A percentile compares a stretch with the other conserved stretches of the same genome.
These are phyloP conservation scores for Setaria italica DNA, from an alignment of 202 grass and related monocot genomes.

Conservation along the genomic window DNA sequence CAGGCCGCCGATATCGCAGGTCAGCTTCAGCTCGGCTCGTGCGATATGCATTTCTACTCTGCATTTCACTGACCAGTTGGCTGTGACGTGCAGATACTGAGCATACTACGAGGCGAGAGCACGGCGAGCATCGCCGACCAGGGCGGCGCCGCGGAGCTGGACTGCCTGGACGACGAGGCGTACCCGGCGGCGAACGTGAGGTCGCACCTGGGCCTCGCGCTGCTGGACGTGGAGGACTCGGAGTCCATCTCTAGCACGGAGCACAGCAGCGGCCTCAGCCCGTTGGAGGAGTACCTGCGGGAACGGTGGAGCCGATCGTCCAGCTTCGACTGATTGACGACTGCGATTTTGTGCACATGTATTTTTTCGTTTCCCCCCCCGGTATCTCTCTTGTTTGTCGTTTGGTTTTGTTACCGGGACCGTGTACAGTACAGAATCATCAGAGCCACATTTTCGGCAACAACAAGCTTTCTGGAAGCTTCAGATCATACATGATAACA, in stretches of 20 bases:
- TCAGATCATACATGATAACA: not conserved
- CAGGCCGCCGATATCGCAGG: conserved; percentile 81
- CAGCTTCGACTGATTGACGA: conserved; percentile 71
- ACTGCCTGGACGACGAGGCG: conserved; percentile 78
- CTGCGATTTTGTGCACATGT: not conserved
- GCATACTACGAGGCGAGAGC: conserved; percentile 58
- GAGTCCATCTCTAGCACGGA: conserved; percentile 87
- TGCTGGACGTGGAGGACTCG: conserved; percentile 79
- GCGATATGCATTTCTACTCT: not conserved
- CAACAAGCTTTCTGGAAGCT: not conserved
- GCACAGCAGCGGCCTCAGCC: conserved; percentile 67
- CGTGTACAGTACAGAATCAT: conserved; percentile 48
- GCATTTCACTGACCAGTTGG: not conserved
- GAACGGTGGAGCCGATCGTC: conserved; percentile 81
- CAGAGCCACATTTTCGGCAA: conserved; percentile 37
- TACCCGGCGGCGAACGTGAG: conserved; percentile 75
- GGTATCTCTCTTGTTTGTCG: conserved; percentile 11
- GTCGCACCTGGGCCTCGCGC: conserved; percentile 82
- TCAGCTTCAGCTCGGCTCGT: conserved; percentile 1
- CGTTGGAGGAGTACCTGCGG: conserved; percentile 79
- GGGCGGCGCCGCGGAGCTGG: conserved; percentile 43
- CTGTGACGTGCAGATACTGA: conserved; percentile 56
- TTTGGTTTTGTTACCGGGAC: conserved; percentile 23
- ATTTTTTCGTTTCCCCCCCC: not conserved
- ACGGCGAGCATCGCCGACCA: conserved; percentile 25